These are phyloP conservation scores for Myriosclerotinia curreyana DNA, from an alignment of 2,329 filamentous ascomycete genomes.

Conservation along the genomic window DNA sequence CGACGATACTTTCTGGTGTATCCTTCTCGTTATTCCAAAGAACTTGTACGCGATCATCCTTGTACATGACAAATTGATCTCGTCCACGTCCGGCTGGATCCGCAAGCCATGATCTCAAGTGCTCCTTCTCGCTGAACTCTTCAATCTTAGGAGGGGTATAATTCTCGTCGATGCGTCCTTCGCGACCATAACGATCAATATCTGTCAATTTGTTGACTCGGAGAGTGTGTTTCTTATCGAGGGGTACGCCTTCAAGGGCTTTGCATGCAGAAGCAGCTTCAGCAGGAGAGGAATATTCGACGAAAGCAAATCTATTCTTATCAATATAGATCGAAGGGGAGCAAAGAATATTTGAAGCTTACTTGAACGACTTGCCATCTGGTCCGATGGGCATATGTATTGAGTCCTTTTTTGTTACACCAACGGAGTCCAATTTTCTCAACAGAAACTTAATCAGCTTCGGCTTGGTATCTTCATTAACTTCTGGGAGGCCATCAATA, in stretches of 20 bases:
- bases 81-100: constrained; percentile 76
- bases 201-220: constrained; percentile 98
- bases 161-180: constrained; percentile 89
- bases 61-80: constrained; percentile 95
- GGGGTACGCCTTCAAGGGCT: constrained; percentile 77
- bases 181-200: constrained; percentile 91
- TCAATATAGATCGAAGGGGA: constrained; percentile 2
- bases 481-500: constrained; percentile 86
- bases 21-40: constrained; percentile 99
- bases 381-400: constrained; percentile 94
- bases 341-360: constrained; percentile 40
- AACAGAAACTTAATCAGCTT: constrained; percentile 96
- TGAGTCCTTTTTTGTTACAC: constrained; percentile 79
- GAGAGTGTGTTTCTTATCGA: constrained; percentile 96
- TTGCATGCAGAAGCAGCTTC: constrained; percentile 89
- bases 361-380: constrained; percentile 83
- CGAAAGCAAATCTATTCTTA: constrained; percentile 77
- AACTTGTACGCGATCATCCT: constrained; percentile 85
- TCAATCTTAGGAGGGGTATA: constrained; percentile 80
- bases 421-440: constrained; percentile 85
- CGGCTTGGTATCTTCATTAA: constrained; percentile 84
- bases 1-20: constrained; percentile 79
- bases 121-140: constrained; percentile 87
- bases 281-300: constrained; percentile 88
- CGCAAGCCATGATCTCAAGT: constrained; percentile 88